Evolutionary conservation across 371 early-diverging fungal species (phyloP), one percentile per base, ranked within the genome.

Genomic region (Paraphysoderma sedebokerense): DNA sequence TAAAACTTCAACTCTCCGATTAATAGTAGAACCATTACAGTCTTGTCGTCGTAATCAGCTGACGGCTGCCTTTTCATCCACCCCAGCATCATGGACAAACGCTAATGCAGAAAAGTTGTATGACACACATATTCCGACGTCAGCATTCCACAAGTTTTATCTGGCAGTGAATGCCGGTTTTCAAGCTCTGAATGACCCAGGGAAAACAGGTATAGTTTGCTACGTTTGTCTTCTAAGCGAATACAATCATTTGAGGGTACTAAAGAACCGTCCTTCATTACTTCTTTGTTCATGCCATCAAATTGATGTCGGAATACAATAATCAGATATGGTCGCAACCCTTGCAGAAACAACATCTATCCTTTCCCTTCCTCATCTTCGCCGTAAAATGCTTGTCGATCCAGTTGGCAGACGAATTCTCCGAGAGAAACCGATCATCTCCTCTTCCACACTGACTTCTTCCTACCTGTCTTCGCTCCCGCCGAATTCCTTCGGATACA

Each of bases 331-430:
- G 79, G 77, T 95, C 12, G 96, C 96, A 1, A 73, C 82, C 4
- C 67, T 95, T 23, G 95, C 92, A 23, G 96, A 95, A 56, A 76
- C 86, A 3, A 93, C 92, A 7, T 81, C 84, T 4, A 64, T 61
- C 15, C 52, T 63, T 3, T 73, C 76, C 49, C 57, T 92, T 5
- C 56, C 52, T 19, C 58, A 68, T 17, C 74, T 93, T 59, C 72
- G 90, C 15, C 70, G 76, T 42, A 69, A 72, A 38, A 91, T 95
- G 92, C 68, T 91, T 5, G 50, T 56, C 34, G 76, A 78, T 44
- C 54, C 63, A 12, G 68, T 64, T 0, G 96, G 96, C 7, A 73
- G 93, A 17, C 69, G 77, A 6, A 87, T 95, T 32, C 60, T 95
- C 34, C 66, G 78, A 15, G 82, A 85, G 47, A 58, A 87, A 35